Percentiles rank a stretch among this genome's conserved stretches.
Conservation (phyloP, 2,329 filamentous ascomycete genomes). For the Ascosphaera acerosa region DNA sequence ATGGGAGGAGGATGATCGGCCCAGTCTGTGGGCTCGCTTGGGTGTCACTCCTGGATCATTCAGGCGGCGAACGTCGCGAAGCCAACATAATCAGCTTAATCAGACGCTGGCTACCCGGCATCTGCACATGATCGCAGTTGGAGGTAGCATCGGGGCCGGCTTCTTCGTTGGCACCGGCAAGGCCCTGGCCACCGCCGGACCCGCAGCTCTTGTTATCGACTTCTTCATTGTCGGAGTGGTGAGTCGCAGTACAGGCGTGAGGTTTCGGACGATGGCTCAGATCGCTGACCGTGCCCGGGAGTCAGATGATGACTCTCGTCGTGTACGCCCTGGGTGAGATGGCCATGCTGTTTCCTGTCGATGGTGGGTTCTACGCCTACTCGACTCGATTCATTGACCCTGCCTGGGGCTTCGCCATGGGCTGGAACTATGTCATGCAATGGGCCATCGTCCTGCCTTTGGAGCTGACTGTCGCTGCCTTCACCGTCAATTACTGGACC, state of each 20-base stretch:
- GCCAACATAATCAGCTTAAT: slow-evolving; percentile 9
- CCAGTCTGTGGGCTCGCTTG: slow-evolving; percentile 15
- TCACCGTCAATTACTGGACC: slow-evolving; percentile 53
- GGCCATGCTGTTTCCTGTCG: slow-evolving; percentile 35
- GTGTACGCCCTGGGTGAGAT: slow-evolving; percentile 35
- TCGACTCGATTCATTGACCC: slow-evolving; percentile 35
- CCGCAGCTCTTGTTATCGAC: slow-evolving; percentile 14
- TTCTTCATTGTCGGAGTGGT: slow-evolving; percentile 28
- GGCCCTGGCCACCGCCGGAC: slow-evolving; percentile 15
- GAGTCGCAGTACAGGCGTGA: slow-evolving; percentile 3
- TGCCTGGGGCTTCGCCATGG: slow-evolving; percentile 25
- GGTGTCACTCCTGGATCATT: slow-evolving; percentile 17
- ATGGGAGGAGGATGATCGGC: slow-evolving; percentile 2
- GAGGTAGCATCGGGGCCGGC: slow-evolving; percentile 11
- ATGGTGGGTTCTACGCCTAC: slow-evolving; percentile 38
- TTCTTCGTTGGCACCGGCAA: slow-evolving; percentile 17
- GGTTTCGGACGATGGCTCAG: slow-evolving; percentile 2
- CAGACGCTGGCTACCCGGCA: slow-evolving; percentile 11
- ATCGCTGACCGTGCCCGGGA: slow-evolving; percentile 4
- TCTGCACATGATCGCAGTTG: slow-evolving; percentile 19
- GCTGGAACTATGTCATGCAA: slow-evolving; percentile 44
- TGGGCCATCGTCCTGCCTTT: slow-evolving; percentile 63
- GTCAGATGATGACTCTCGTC: slow-evolving; percentile 30
- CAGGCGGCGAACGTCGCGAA: slow-evolving; percentile 10
- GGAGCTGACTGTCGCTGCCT: slow-evolving; percentile 56